Conservation (phyloP, 345 rosid species). For the Salix dunnii region DNA sequence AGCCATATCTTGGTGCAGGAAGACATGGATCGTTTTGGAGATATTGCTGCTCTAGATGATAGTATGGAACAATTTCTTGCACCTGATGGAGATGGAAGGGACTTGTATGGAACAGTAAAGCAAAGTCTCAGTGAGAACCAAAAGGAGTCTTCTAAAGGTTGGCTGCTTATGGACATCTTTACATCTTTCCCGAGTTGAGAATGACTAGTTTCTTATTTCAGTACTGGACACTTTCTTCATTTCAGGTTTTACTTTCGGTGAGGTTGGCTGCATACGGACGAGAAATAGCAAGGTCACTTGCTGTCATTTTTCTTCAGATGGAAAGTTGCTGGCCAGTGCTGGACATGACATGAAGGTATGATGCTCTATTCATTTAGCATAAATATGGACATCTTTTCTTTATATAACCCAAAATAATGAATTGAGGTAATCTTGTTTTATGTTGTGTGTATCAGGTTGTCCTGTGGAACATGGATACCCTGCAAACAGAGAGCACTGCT, state of each 20-base stretch:
- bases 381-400: background rate
- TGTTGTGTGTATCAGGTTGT: constrained; percentile 40
- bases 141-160: constrained; percentile 55
- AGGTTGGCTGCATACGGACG: constrained; percentile 56
- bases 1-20: constrained; percentile 41
- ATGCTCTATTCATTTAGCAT: background rate
- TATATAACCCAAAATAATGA: background rate
- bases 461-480: constrained; percentile 65
- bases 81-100: constrained; percentile 49
- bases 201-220: background rate
- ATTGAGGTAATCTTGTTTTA: constrained; percentile 2
- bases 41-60: constrained; percentile 52
- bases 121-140: constrained; percentile 39
- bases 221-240: constrained; percentile 9
- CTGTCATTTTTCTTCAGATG: constrained; percentile 82
- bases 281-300: constrained; percentile 63
- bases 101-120: constrained; percentile 42
- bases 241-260: constrained; percentile 55
- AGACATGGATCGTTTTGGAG: constrained; percentile 53
- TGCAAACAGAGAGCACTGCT: constrained; percentile 42
- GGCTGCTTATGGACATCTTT: background rate
- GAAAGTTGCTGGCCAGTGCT: constrained; percentile 63
- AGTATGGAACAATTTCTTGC: constrained; percentile 56
- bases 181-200: background rate
- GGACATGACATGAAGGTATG: constrained; percentile 73